phyloP scores from a whole-genome alignment of 169 alveolate species.

The Eimeria maxima region DNA sequence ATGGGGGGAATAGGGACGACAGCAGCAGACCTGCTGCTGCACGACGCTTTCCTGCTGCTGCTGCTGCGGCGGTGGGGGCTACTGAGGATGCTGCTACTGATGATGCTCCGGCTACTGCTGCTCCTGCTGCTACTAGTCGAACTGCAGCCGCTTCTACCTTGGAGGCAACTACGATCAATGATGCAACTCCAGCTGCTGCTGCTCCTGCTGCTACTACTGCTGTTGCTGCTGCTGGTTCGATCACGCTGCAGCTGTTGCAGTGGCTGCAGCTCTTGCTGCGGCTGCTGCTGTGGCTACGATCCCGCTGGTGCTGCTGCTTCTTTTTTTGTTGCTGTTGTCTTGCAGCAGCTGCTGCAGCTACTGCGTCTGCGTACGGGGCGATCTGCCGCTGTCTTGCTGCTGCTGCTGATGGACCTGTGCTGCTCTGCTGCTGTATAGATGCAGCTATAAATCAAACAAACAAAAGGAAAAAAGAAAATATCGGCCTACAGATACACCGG shows the following conservation, averaged over 20 bases:
- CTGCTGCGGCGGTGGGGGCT: too few relatives aligned
- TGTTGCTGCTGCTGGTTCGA: not conserved
- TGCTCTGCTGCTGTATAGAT: not conserved
- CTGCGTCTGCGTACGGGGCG: not conserved
- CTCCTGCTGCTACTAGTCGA: not conserved
- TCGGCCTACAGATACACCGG: not conserved
- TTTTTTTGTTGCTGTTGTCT: too few relatives aligned
- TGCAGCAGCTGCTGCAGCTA: not conserved
- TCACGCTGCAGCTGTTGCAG: not conserved
- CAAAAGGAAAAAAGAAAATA: not conserved
- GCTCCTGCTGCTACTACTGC: not conserved
- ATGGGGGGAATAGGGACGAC: constrained; percentile 13
- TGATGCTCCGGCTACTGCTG: not conserved
- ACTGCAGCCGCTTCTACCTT: not conserved
- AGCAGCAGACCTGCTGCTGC: constrained; percentile 28
- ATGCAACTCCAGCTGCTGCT: not conserved
- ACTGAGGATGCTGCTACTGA: not conserved
- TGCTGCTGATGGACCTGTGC: not conserved
- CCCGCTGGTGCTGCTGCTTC: constrained; percentile 21
- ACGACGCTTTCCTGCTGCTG: too few relatives aligned
- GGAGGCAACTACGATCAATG: not conserved
- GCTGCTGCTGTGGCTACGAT: not conserved
- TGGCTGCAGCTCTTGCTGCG: not conserved
- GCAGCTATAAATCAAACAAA: not conserved
- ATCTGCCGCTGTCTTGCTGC: not conserved